Evolutionary conservation across 2,329 filamentous ascomycete species (phyloP).

Genomic region (Fusarium sp.): DNA sequence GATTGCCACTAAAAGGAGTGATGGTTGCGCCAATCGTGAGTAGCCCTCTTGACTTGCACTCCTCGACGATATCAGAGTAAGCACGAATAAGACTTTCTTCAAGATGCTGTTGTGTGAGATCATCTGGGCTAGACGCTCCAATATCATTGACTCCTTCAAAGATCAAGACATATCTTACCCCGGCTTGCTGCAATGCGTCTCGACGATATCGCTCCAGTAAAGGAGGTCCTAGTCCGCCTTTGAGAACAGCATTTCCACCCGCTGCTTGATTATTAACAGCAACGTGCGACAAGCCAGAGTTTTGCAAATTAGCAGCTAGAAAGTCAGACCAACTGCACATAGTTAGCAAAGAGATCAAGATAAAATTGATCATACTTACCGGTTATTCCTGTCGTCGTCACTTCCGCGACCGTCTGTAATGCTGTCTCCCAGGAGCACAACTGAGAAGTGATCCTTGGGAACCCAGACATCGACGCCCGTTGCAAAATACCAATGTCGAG

Average conservation of each 20-base stretch:
- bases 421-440: conserved; percentile 38
- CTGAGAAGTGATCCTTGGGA: conserved; percentile 24
- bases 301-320: conserved; percentile 26
- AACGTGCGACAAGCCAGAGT: conserved; percentile 16
- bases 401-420: conserved; percentile 40
- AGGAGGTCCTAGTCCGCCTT: conserved; percentile 28
- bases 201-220: conserved; percentile 35
- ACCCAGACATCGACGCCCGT: conserved; percentile 29
- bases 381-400: conserved; percentile 32
- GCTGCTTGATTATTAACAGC: conserved; percentile 41
- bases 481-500: conserved; percentile 38
- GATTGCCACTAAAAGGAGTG: conserved; percentile 30
- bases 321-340: conserved; percentile 27
- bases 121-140: conserved; percentile 20
- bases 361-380: background rate
- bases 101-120: conserved; percentile 15
- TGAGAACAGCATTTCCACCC: conserved; percentile 34
- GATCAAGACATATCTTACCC: conserved; percentile 23
- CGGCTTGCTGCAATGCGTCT: conserved; percentile 27
- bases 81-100: conserved; percentile 11
- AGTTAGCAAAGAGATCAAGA: background rate
- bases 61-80: conserved; percentile 11
- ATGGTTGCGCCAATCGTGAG: conserved; percentile 28
- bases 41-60: conserved; percentile 9
- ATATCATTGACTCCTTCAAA: conserved; percentile 37